These are phyloP conservation scores for Hondaea fermentalgiana DNA, from an alignment of 108 stramenopile genomes.

Conservation along the genomic window DNA sequence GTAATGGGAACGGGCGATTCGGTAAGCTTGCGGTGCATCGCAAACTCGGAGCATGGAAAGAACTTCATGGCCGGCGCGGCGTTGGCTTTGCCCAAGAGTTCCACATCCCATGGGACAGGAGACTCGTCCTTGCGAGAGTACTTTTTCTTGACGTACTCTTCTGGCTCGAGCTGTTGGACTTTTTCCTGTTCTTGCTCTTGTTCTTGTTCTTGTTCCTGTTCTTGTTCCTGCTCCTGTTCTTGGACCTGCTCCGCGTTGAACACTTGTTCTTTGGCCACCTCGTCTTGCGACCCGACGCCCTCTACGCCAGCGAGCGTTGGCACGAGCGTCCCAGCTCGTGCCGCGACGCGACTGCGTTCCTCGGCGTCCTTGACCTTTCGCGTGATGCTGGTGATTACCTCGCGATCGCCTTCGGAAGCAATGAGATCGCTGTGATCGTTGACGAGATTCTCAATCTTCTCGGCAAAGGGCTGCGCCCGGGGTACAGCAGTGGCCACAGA, in stretches of 20 bases:
- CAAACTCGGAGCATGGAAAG: not conserved
- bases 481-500: constrained; percentile 89
- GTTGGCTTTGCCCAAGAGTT: not conserved
- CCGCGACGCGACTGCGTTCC: constrained; percentile 48
- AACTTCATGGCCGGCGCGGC: not conserved
- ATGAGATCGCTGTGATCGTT: constrained; percentile 65
- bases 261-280: constrained; percentile 11
- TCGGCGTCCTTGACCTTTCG: constrained; percentile 82
- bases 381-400: constrained; percentile 78
- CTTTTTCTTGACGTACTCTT: constrained; percentile 6
- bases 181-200: constrained; percentile 18
- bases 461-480: constrained; percentile 64
- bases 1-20: constrained; percentile 26
- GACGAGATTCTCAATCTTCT: constrained; percentile 68
- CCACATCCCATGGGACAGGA: not conserved
- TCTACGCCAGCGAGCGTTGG: constrained; percentile 13
- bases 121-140: not conserved
- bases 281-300: not conserved
- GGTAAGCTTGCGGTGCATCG: not conserved
- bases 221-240: constrained; percentile 16
- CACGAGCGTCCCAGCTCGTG: not conserved
- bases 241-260: not conserved
- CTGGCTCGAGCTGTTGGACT: not conserved
- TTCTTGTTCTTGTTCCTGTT: constrained; percentile 11
- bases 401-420: constrained; percentile 69